Evolutionary conservation across 2,329 filamentous ascomycete genomes (phyloP), one percentile per base, ranked within the genome.

Genomic region (Uncinocarpus reesii): DNA sequence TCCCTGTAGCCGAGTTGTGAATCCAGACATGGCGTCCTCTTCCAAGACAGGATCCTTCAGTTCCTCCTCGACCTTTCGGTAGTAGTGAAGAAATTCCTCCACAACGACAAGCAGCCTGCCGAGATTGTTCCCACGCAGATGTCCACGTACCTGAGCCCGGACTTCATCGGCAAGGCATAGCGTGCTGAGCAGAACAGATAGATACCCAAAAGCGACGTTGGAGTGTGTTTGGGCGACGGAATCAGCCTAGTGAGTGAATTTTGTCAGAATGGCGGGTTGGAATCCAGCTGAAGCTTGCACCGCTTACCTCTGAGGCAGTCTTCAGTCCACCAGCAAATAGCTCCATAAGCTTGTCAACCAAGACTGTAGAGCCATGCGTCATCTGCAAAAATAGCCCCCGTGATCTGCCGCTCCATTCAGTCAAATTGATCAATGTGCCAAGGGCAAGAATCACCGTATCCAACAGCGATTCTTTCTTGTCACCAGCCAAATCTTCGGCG

Each of bases 361-460:
- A 58, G 16, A 16, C 15, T 13, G 26, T 36, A 32, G 54, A 65
- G 47, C 60, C 64, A 49, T 40, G 50, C 65, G 59, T 47, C 53
- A 64, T 55, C 52, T 61, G 52, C 60, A 78, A 55, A 63, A 75
- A 59, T 64, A 70, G 52, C 58, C 68, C 63, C 46, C 81, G 73
- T 10, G 84, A 81, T 18, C 72, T 63, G 13, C 79, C 71, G 58
- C 81, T 87, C 60, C 86, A 82, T 62, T 95, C 88, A 7, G 86
- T 78, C 47, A 95, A 77, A 59, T 95, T 95, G 64, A 94, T 94
- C 65, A 90, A 77, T 18, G 86, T 79, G 0, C 87, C 89, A 32
- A 95, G 71, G 45, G 85, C 77, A 35, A 95, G 73, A 42, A 95
- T 77, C 11, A 95, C 73, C 42, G 79, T 76, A 55, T 94, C 83